A percentile compares a stretch with the other conserved stretches of the same genome.
These are phyloP conservation scores for Coleophoma cylindrospora DNA, from an alignment of 2,329 filamentous ascomycete species.

Conservation along the genomic window DNA sequence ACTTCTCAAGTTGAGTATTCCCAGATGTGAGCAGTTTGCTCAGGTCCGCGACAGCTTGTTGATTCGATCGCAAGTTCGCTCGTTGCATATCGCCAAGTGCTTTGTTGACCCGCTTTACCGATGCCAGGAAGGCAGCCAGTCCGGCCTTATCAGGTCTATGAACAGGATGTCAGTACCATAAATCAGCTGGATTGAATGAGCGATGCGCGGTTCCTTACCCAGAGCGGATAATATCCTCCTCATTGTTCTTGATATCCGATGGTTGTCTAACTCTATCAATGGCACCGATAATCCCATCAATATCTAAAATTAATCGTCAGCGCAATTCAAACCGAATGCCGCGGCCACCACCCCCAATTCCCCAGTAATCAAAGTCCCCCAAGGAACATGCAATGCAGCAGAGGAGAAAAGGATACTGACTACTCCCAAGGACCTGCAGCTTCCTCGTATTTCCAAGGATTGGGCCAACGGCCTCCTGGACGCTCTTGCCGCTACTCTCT, in stretches of 20 bases:
- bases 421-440: slow-evolving; percentile 80
- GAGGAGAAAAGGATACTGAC: slow-evolving; percentile 35
- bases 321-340: too few species aligned
- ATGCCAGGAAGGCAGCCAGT: slow-evolving; percentile 78
- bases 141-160: slow-evolving; percentile 70
- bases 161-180: slow-evolving; percentile 6
- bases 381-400: too few species aligned
- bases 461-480: slow-evolving; percentile 86
- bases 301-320: slow-evolving; percentile 46
- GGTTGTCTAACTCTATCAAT: slow-evolving; percentile 88
- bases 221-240: slow-evolving; percentile 84
- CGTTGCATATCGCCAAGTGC: slow-evolving; percentile 79
- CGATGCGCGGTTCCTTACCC: slow-evolving; percentile 42
- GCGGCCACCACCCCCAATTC: too few species aligned
- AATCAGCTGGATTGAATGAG: background rate
- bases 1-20: slow-evolving; percentile 75
- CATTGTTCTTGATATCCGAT: slow-evolving; percentile 85
- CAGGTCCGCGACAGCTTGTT: slow-evolving; percentile 80
- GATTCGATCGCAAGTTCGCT: slow-evolving; percentile 89
- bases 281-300: slow-evolving; percentile 78
- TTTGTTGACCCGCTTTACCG: slow-evolving; percentile 82
- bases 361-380: background rate
- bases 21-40: slow-evolving; percentile 73
- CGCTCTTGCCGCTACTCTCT: slow-evolving; percentile 83
- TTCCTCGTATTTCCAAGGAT: slow-evolving; percentile 89